Percentiles rank a stretch among this genome's conserved stretches.
Conservation (phyloP, 2,329 filamentous ascomycete genomes). For the Penicillium sp. region DNA sequence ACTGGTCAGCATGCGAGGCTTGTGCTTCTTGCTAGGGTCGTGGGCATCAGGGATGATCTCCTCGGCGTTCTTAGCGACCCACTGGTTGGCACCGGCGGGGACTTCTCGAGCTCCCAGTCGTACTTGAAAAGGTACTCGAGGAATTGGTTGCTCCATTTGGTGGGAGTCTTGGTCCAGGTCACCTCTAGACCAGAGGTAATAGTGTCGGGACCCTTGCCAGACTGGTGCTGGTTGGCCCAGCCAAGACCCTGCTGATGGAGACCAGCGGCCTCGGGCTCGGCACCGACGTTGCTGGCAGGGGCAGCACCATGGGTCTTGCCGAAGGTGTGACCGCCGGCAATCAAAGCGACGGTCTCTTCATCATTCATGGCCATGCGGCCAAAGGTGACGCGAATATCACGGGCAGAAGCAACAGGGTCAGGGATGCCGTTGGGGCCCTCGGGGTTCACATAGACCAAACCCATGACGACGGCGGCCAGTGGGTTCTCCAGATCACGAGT, state of each 20-base stretch:
- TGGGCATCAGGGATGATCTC: slow-evolving; percentile 65
- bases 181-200: slow-evolving; percentile 75
- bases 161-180: slow-evolving; percentile 70
- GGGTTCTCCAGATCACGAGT: slow-evolving; percentile 63
- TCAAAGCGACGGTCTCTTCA: slow-evolving; percentile 73
- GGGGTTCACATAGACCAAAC: slow-evolving; percentile 77
- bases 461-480: slow-evolving; percentile 65
- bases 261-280: slow-evolving; percentile 60
- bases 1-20: slow-evolving; percentile 70
- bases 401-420: slow-evolving; percentile 62
- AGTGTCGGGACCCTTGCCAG: slow-evolving; percentile 65
- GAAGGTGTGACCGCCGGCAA: slow-evolving; percentile 72
- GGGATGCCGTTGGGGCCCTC: slow-evolving; percentile 69
- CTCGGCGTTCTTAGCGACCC: slow-evolving; percentile 65
- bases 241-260: slow-evolving; percentile 66
- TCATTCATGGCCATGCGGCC: slow-evolving; percentile 78
- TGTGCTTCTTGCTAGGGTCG: slow-evolving; percentile 65
- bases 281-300: slow-evolving; percentile 57
- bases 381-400: slow-evolving; percentile 70
- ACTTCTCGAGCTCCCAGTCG: slow-evolving; percentile 72
- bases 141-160: slow-evolving; percentile 69
- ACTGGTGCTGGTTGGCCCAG: slow-evolving; percentile 61
- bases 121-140: slow-evolving; percentile 72
- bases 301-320: slow-evolving; percentile 77
- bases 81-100: slow-evolving; percentile 73